A percentile compares a stretch with the other conserved stretches of the same genome.
These are phyloP conservation scores for Trametopsis cervina DNA, from an alignment of 768 basidiomycete species.

Conservation along the genomic window DNA sequence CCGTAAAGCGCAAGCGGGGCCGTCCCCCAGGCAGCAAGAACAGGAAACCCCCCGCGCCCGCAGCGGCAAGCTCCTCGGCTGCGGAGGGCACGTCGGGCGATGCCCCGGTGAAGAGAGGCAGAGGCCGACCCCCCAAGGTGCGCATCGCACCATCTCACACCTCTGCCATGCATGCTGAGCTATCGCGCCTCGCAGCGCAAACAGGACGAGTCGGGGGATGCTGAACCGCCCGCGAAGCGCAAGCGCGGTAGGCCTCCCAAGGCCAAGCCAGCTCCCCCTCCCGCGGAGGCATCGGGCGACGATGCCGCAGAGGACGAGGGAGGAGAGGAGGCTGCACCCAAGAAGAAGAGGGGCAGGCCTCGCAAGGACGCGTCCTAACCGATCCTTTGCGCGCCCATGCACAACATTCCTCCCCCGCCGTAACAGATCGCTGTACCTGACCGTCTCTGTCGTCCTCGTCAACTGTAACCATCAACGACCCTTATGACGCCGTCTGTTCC, in stretches of 20 bases:
- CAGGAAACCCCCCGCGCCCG: conserved; percentile 39
- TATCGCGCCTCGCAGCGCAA: conserved; percentile 26
- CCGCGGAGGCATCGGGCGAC: conserved; percentile 15
- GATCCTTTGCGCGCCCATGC: too few relatives aligned
- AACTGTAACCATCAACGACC: conserved; percentile 1
- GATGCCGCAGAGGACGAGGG: conserved; percentile 17
- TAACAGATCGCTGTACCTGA: too few relatives aligned
- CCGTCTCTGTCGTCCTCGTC: background rate
- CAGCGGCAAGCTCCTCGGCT: conserved; percentile 18
- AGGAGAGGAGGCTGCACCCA: conserved; percentile 14
- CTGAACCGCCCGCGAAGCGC: conserved; percentile 17
- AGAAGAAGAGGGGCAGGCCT: conserved; percentile 59
- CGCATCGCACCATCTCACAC: conserved; percentile 14
- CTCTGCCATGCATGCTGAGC: conserved; percentile 3
- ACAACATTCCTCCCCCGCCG: too few relatives aligned
- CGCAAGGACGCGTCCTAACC: conserved; percentile 41
- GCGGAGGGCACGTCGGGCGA: conserved; percentile 19
- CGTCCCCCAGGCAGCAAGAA: conserved; percentile 88
- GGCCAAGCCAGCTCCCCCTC: conserved; percentile 16
- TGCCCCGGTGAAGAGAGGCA: conserved; percentile 33
- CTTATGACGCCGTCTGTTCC: background rate
- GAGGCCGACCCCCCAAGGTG: conserved; percentile 49
- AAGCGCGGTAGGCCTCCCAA: conserved; percentile 24
- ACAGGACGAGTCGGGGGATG: conserved; percentile 21
- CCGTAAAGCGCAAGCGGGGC: conserved; percentile 72